Conservation (phyloP, 768 basidiomycete species). For the Chlorophyllum brunneum region DNA sequence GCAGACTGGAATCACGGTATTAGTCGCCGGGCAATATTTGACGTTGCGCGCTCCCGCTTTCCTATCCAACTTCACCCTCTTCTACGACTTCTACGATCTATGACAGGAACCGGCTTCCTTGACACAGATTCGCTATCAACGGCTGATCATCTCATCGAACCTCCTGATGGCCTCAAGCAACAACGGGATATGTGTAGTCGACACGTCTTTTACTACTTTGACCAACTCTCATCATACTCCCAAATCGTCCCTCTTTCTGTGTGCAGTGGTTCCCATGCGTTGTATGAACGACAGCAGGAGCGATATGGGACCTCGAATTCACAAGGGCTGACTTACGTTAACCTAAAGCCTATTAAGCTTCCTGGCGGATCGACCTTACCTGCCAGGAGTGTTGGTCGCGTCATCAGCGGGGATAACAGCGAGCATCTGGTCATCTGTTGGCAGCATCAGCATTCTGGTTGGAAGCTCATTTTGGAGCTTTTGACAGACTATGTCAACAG, state of each 20-base stretch:
- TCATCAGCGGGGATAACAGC: conserved; percentile 68
- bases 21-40: conserved; percentile 75
- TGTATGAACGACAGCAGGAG: conserved; percentile 67
- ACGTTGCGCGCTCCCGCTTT: conserved; percentile 78
- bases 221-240: conserved; percentile 68
- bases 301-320: conserved; percentile 45
- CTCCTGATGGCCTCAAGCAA: conserved; percentile 28
- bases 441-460: conserved; percentile 81
- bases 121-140: conserved; percentile 68
- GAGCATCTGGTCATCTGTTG: conserved; percentile 73
- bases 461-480: conserved; percentile 82
- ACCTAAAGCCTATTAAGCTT: conserved; percentile 61
- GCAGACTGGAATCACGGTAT: conserved; percentile 65
- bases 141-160: conserved; percentile 34
- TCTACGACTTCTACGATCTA: conserved; percentile 66
- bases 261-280: conserved; percentile 63
- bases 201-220: conserved; percentile 75
- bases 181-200: conserved; percentile 53
- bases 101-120: conserved; percentile 74
- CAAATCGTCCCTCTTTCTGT: conserved; percentile 63
- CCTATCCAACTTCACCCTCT: conserved; percentile 75
- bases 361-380: conserved; percentile 77
- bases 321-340: conserved; percentile 57
- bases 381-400: conserved; percentile 58
- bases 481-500: conserved; percentile 72